Percentiles rank a stretch among this genome's conserved stretches.
These are phyloP conservation scores for Phaeotremella fagi DNA, from an alignment of 768 basidiomycete species.

Conservation along the genomic window DNA sequence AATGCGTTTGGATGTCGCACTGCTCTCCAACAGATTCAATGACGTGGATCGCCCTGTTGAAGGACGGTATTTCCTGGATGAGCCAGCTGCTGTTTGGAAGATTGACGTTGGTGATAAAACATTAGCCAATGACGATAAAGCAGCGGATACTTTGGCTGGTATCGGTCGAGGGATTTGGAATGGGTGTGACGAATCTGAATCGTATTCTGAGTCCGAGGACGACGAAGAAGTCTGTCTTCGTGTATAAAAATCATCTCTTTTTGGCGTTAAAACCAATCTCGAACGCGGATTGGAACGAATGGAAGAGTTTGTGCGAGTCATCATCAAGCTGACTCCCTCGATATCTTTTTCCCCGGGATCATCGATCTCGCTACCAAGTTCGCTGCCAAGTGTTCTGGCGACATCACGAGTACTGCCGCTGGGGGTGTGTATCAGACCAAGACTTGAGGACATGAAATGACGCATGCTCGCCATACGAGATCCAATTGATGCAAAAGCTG, in stretches of 20 bases:
- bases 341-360: conserved; percentile 12
- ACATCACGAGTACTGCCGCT: not conserved
- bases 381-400: conserved; percentile 27
- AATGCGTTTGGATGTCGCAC: too few relatives aligned
- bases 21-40: too few relatives aligned
- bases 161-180: conserved; percentile 17
- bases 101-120: conserved; percentile 23
- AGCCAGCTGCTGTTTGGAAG: conserved; percentile 1
- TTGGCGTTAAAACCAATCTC: too few relatives aligned
- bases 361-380: conserved; percentile 35
- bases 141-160: conserved; percentile 30
- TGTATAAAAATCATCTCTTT: too few relatives aligned
- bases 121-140: conserved; percentile 26
- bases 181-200: not conserved
- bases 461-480: conserved; percentile 32
- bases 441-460: conserved; percentile 12
- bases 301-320: too few relatives aligned
- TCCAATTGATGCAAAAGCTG: conserved; percentile 25
- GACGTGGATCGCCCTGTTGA: too few relatives aligned
- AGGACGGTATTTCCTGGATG: conserved; percentile 1
- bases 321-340: not conserved
- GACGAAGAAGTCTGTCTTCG: not conserved
- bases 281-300: too few relatives aligned
- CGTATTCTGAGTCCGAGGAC: not conserved
- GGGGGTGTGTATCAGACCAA: not conserved